Percentiles rank a stretch among this genome's conserved stretches.
Evolutionary conservation across 2,329 filamentous ascomycete species (phyloP).

Genomic region (Saccharata proteae): DNA sequence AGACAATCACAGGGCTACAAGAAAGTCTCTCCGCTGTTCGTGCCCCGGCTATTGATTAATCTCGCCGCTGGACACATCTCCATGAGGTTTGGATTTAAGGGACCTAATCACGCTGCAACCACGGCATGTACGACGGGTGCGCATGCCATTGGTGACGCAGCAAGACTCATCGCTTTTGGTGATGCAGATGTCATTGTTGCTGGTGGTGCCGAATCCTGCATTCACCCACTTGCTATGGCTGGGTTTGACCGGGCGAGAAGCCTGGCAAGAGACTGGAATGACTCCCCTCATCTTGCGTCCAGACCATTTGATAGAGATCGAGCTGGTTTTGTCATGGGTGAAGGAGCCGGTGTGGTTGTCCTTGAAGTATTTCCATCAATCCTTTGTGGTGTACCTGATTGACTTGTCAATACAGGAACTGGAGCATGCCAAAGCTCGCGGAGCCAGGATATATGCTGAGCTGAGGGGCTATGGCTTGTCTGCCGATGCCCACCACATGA

Average conservation of each 20-base stretch:
- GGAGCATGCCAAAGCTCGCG: conserved; percentile 69
- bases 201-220: conserved; percentile 90
- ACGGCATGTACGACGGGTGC: conserved; percentile 95
- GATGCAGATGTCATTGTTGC: conserved; percentile 94
- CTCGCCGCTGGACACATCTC: conserved; percentile 89
- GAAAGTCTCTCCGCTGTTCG: conserved; percentile 87
- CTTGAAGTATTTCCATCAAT: conserved; percentile 48
- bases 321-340: conserved; percentile 81
- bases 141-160: conserved; percentile 87
- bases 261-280: conserved; percentile 69
- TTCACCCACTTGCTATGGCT: conserved; percentile 84
- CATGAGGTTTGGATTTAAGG: conserved; percentile 79
- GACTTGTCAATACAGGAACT: conserved; percentile 62
- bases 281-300: conserved; percentile 57
- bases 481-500: conserved; percentile 88
- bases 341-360: conserved; percentile 78
- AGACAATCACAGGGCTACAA: conserved; percentile 58
- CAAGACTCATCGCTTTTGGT: conserved; percentile 80
- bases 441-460: conserved; percentile 78
- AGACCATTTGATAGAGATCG: conserved; percentile 75
- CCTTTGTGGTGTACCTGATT: too few species aligned
- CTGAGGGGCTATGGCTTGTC: conserved; percentile 81
- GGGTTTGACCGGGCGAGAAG: conserved; percentile 85
- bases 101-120: conserved; percentile 83
- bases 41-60: conserved; percentile 87